These are phyloP conservation scores for Oryza longistaminata DNA, from an alignment of 176 grass and related monocot species.

Conservation along the genomic window DNA sequence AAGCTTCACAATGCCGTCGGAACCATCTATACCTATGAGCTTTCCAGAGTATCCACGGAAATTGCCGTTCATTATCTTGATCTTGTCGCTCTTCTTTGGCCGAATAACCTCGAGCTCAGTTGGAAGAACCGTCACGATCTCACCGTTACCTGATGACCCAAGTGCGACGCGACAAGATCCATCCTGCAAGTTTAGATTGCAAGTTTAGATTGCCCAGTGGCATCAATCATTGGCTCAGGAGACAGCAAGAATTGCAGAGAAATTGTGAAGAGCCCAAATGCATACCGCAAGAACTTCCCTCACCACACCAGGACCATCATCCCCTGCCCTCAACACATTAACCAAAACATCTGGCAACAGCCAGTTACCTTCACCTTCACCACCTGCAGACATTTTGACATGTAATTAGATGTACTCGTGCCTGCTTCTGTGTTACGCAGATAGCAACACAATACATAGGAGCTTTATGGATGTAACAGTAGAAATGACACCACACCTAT, in stretches of 20 bases:
- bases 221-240: not conserved
- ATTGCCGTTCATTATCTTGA: conserved; percentile 82
- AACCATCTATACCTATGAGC: conserved; percentile 92
- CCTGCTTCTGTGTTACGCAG: not conserved
- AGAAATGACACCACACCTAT: conserved; percentile 49
- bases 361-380: conserved; percentile 72
- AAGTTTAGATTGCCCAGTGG: conserved; percentile 22
- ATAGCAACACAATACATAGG: not conserved
- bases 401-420: conserved; percentile 15
- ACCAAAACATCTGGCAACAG: conserved; percentile 78
- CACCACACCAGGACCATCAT: conserved; percentile 72
- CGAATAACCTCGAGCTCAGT: conserved; percentile 75
- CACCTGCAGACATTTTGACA: conserved; percentile 54
- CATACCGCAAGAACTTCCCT: conserved; percentile 81
- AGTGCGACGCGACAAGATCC: conserved; percentile 77
- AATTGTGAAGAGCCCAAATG: not conserved
- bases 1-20: conserved; percentile 91
- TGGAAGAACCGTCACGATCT: conserved; percentile 50
- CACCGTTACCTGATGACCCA: conserved; percentile 64
- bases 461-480: conserved; percentile 1
- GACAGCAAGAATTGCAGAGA: not conserved
- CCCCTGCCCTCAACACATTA: conserved; percentile 57
- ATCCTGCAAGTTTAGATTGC: conserved; percentile 56
- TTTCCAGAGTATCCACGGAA: conserved; percentile 76
- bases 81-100: conserved; percentile 86